These are phyloP conservation scores for Cytospora piceicola DNA, from an alignment of 2,329 filamentous ascomycete genomes.

Conservation along the genomic window DNA sequence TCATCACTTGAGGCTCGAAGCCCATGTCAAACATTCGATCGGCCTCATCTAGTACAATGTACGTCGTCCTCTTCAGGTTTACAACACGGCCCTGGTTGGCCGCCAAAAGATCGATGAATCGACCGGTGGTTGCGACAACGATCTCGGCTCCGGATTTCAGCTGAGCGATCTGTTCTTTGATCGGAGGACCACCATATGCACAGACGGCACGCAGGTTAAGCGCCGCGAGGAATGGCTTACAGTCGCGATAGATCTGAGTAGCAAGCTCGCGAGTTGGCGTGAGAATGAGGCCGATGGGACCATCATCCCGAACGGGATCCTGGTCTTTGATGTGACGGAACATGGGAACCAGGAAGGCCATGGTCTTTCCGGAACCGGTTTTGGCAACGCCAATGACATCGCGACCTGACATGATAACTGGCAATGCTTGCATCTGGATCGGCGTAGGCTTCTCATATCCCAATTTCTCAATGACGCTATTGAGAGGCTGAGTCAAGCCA, in stretches of 20 bases:
- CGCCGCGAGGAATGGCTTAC: constrained; percentile 90
- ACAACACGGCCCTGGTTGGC: constrained; percentile 95
- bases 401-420: constrained; percentile 91
- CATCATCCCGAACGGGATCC: constrained; percentile 79
- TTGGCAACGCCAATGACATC: constrained; percentile 97
- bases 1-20: constrained; percentile 97
- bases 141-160: constrained; percentile 95
- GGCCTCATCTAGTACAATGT: constrained; percentile 94
- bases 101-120: constrained; percentile 92
- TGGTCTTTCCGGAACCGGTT: constrained; percentile 95
- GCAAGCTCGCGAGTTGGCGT: constrained; percentile 93
- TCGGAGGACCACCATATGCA: constrained; percentile 92
- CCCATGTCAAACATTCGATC: constrained; percentile 99
- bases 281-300: constrained; percentile 86
- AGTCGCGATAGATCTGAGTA: constrained; percentile 91
- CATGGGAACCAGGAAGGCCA: constrained; percentile 95
- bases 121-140: constrained; percentile 90
- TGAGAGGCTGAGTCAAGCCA: constrained; percentile 81
- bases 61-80: constrained; percentile 85
- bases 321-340: constrained; percentile 98
- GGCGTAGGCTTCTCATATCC: constrained; percentile 89
- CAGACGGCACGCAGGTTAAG: constrained; percentile 85
- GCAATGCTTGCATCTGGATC: constrained; percentile 94
- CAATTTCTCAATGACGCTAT: constrained; percentile 81
- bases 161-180: constrained; percentile 96